A percentile compares a stretch with the other conserved stretches of the same genome.
Conservation (phyloP, 371 early-diverging fungal species). For the Syncephalastrum monosporum region DNA sequence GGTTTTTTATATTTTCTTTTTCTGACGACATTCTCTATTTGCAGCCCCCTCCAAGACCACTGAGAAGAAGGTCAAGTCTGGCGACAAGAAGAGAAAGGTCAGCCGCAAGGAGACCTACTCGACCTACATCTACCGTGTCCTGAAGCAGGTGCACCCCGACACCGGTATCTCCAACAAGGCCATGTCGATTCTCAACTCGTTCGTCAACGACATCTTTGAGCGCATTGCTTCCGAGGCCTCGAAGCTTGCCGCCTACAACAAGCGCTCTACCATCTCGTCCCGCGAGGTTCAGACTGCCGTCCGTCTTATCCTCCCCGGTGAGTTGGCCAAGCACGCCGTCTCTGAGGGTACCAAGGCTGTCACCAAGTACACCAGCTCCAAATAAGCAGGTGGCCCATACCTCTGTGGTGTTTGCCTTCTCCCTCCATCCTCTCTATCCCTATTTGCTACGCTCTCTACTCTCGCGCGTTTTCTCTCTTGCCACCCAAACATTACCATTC, state of each 20-base stretch:
- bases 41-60: slow-evolving; percentile 66
- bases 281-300: slow-evolving; percentile 96
- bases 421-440: slow-evolving; percentile 9
- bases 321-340: slow-evolving; percentile 97
- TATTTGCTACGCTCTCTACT: slow-evolving; percentile 1
- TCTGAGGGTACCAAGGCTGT: slow-evolving; percentile 98
- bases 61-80: slow-evolving; percentile 48
- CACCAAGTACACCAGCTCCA: slow-evolving; percentile 92
- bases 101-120: slow-evolving; percentile 90
- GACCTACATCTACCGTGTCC: slow-evolving; percentile 95
- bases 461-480: too few relatives aligned
- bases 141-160: slow-evolving; percentile 97
- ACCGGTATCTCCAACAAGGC: slow-evolving; percentile 98
- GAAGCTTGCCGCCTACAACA: slow-evolving; percentile 94
- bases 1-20: neutral
- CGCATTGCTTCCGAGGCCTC: slow-evolving; percentile 89
- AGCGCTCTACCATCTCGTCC: slow-evolving; percentile 93
- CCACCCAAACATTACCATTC: neutral
- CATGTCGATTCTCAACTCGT: slow-evolving; percentile 98
- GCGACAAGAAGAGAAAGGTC: slow-evolving; percentile 60
- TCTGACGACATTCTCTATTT: neutral
- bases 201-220: slow-evolving; percentile 97
- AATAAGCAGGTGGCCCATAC: slow-evolving; percentile 35
- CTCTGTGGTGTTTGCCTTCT: slow-evolving; percentile 2
- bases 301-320: slow-evolving; percentile 93